Percentiles rank a stretch among this genome's conserved stretches.
Evolutionary conservation across 306 rosid genomes (phyloP).

Genomic region (Glycyrrhiza uralensis): DNA sequence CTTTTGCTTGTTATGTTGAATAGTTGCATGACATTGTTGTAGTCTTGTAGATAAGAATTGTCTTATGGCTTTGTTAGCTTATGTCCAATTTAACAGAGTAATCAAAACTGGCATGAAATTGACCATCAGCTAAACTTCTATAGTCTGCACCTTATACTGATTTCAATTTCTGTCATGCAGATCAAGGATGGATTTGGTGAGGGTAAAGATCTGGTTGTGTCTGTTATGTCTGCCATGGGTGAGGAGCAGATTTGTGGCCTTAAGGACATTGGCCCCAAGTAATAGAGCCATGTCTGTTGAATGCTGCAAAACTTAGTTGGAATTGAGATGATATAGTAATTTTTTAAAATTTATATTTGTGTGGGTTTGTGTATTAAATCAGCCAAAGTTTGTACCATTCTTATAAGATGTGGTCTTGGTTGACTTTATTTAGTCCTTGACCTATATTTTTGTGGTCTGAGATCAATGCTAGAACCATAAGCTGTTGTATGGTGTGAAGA

Average conservation of each 20-base stretch:
- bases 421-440: conserved; percentile 31
- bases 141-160: neutral
- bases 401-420: conserved; percentile 36
- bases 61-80: neutral
- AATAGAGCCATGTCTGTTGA: conserved; percentile 20
- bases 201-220: conserved; percentile 89
- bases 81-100: neutral
- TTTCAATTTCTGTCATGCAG: conserved; percentile 37
- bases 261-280: conserved; percentile 93
- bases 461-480: conserved; percentile 14
- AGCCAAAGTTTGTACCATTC: conserved; percentile 33
- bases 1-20: conserved; percentile 2
- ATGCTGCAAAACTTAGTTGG: conserved; percentile 23
- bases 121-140: neutral
- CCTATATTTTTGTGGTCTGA: conserved; percentile 26
- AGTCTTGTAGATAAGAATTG: too few relatives aligned
- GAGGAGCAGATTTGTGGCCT: conserved; percentile 93
- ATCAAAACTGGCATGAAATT: neutral
- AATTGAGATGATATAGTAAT: conserved; percentile 18
- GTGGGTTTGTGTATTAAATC: conserved; percentile 32
- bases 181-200: conserved; percentile 89
- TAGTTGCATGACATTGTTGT: neutral
- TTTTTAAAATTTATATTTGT: neutral
- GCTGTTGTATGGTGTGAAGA: conserved; percentile 24
- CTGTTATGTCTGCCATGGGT: conserved; percentile 99